These are phyloP conservation scores for Ceratocystiopsis minuta DNA, from an alignment of 2,329 filamentous ascomycete species.

Conservation along the genomic window DNA sequence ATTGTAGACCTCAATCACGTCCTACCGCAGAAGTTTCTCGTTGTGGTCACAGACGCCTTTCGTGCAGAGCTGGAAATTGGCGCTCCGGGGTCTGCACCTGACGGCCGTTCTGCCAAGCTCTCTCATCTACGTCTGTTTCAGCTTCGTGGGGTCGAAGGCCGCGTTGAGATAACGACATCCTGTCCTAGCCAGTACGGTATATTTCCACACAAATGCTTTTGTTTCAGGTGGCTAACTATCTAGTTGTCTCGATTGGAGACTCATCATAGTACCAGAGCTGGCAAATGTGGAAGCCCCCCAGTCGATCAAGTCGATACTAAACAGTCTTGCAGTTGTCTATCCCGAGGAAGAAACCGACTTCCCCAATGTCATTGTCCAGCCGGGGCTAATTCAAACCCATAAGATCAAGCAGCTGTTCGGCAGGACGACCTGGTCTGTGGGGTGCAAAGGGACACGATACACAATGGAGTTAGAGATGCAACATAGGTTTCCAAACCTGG, in stretches of 20 bases:
- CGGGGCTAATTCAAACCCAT: conserved; percentile 2
- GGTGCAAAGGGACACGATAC: conserved; percentile 16
- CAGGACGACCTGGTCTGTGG: conserved; percentile 18
- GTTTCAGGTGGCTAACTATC: conserved; percentile 5
- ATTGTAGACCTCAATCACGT: conserved; percentile 4
- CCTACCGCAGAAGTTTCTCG: conserved; percentile 4
- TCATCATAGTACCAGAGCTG: conserved; percentile 15
- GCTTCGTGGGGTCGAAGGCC: not conserved
- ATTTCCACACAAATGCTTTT: conserved; percentile 1
- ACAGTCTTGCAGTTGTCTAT: conserved; percentile 11
- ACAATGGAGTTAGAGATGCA: conserved; percentile 18
- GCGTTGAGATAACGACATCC: conserved; percentile 12
- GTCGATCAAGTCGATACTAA: conserved; percentile 11
- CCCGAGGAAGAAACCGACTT: conserved; percentile 10
- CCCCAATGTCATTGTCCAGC: conserved; percentile 12
- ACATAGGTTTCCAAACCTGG: conserved; percentile 13
- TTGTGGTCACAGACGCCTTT: conserved; percentile 7
- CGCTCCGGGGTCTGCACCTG: not conserved
- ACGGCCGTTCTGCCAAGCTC: not conserved
- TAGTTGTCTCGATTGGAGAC: conserved; percentile 21
- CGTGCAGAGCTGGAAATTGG: conserved; percentile 10
- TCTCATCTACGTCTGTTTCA: conserved; percentile 6
- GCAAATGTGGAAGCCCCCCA: conserved; percentile 7
- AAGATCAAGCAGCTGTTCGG: conserved; percentile 14
- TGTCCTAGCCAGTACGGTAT: conserved; percentile 16